Evolutionary conservation across 2,329 filamentous ascomycete species (phyloP).

Genomic region (Epichloe gansuensis): DNA sequence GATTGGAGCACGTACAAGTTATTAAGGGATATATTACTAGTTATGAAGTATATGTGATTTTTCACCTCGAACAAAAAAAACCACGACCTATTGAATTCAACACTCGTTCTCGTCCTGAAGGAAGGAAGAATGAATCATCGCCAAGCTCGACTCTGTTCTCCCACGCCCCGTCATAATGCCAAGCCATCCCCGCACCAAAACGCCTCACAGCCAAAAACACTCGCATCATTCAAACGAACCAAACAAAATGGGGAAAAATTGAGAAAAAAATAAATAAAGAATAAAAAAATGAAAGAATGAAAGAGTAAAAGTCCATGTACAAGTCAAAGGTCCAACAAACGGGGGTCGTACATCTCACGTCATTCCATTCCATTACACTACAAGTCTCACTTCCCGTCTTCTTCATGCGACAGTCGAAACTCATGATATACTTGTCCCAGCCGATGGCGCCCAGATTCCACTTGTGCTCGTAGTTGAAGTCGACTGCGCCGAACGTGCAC

Average conservation of each 20-base stretch:
- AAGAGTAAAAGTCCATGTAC: not conserved
- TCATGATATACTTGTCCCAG: constrained; percentile 30
- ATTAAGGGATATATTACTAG: too few species aligned
- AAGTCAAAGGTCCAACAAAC: not conserved
- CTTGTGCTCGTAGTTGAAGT: constrained; percentile 33
- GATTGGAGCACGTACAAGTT: too few species aligned
- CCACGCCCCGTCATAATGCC: not conserved
- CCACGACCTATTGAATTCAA: too few species aligned
- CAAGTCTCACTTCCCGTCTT: not conserved
- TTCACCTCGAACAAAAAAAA: too few species aligned
- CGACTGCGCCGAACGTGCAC: constrained; percentile 38
- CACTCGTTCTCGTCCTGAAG: not conserved
- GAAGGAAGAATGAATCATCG: not conserved
- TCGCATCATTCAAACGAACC: too few species aligned
- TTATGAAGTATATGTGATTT: too few species aligned
- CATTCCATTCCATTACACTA: not conserved
- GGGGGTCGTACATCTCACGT: not conserved
- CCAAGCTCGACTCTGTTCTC: too few species aligned
- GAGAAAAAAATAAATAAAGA: too few species aligned
- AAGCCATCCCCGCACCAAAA: not conserved
- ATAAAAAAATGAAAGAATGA: too few species aligned
- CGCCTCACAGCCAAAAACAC: not conserved
- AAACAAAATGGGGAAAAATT: too few species aligned
- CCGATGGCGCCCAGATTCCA: constrained; percentile 31
- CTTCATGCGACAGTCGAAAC: constrained; percentile 20